Evolutionary conservation across 2,329 filamentous ascomycete genomes (phyloP).

Genomic region (Neopestalotiopsis sp.): DNA sequence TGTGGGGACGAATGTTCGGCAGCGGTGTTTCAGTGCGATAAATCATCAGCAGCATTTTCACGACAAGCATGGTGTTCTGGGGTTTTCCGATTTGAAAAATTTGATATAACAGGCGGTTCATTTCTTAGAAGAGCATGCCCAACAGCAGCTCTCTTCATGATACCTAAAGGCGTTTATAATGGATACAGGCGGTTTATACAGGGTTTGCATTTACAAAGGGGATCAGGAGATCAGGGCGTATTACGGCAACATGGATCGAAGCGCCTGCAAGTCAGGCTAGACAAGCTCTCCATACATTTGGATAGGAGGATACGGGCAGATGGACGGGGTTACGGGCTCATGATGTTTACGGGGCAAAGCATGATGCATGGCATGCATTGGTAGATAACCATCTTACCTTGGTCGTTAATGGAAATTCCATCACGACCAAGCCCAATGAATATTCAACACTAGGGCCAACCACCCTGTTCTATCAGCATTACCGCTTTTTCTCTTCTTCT

Average conservation of each 20-base stretch:
- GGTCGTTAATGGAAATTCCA: background rate
- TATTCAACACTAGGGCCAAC: background rate
- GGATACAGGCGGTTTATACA: slow-evolving; percentile 3
- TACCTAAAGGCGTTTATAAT: slow-evolving; percentile 16
- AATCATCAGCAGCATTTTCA: slow-evolving; percentile 27
- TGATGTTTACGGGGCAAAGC: background rate
- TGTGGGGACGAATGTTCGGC: slow-evolving; percentile 60
- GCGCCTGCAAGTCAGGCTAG: background rate
- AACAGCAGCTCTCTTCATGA: slow-evolving; percentile 4
- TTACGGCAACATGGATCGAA: background rate
- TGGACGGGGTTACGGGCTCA: background rate
- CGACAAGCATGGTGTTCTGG: slow-evolving; percentile 20
- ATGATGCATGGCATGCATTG: background rate
- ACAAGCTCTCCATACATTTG: background rate
- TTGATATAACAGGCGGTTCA: slow-evolving; percentile 4
- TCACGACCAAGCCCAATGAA: background rate
- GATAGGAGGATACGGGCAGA: background rate
- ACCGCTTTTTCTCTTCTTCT: background rate
- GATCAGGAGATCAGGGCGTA: background rate
- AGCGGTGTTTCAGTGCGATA: slow-evolving; percentile 44
- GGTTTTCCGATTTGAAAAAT: slow-evolving; percentile 5
- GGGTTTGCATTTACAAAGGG: slow-evolving; percentile 13
- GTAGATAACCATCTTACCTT: background rate
- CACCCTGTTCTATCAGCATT: background rate
- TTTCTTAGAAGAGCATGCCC: slow-evolving; percentile 13